phyloP scores from a whole-genome alignment of 441 rosid genomes.

The Rhodomyrtus psidioides region DNA sequence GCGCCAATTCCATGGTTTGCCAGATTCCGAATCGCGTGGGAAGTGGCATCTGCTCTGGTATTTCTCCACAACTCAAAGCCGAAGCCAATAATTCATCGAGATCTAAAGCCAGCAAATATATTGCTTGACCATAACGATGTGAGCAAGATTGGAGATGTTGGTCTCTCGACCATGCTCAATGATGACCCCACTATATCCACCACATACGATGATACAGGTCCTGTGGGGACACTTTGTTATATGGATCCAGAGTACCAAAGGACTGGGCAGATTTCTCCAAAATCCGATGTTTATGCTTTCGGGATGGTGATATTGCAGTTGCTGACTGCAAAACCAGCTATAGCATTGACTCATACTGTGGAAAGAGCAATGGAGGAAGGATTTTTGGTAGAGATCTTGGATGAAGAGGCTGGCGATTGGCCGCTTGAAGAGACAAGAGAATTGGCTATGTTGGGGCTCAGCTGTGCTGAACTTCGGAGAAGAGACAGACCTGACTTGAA shows the following conservation, averaged over 20 bases:
- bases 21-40: slow-evolving; percentile 80
- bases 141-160: slow-evolving; percentile 91
- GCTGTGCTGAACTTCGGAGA: slow-evolving; percentile 69
- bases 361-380: slow-evolving; percentile 58
- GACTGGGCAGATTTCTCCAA: slow-evolving; percentile 62
- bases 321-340: slow-evolving; percentile 74
- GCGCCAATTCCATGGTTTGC: slow-evolving; percentile 81
- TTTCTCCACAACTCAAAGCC: slow-evolving; percentile 85
- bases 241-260: slow-evolving; percentile 90
- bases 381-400: slow-evolving; percentile 42
- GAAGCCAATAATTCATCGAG: slow-evolving; percentile 75
- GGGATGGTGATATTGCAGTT: slow-evolving; percentile 85
- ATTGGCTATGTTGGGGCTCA: slow-evolving; percentile 59
- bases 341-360: slow-evolving; percentile 53
- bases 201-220: slow-evolving; percentile 47
- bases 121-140: slow-evolving; percentile 73
- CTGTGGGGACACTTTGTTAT: slow-evolving; percentile 80
- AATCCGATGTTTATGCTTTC: slow-evolving; percentile 79
- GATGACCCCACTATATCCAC: slow-evolving; percentile 27
- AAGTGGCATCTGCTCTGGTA: slow-evolving; percentile 75
- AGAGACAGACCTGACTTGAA: slow-evolving; percentile 77
- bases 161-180: slow-evolving; percentile 62
- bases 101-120: slow-evolving; percentile 90
- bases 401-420: slow-evolving; percentile 75
- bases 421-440: slow-evolving; percentile 63